These are phyloP conservation scores for Amanita fuliginea DNA, from an alignment of 768 basidiomycete species.

Conservation along the genomic window DNA sequence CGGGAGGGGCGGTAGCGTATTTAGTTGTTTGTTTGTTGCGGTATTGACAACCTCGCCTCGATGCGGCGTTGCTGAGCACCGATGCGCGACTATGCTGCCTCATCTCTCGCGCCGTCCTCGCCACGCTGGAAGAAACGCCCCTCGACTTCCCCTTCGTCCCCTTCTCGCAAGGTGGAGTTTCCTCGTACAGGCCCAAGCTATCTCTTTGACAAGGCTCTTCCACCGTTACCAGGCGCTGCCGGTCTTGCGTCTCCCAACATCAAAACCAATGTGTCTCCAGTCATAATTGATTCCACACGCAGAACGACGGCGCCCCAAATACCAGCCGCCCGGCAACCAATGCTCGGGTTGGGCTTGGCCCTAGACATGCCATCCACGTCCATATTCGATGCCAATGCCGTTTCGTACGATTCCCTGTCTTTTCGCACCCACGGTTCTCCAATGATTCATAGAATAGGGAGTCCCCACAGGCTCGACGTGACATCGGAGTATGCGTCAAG, in stretches of 20 bases:
- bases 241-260: constrained; percentile 1
- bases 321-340: constrained; percentile 41
- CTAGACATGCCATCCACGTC: constrained; percentile 38
- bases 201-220: constrained; percentile 12
- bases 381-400: constrained; percentile 36
- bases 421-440: constrained; percentile 9
- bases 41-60: too few species aligned
- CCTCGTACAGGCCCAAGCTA: background rate
- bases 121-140: constrained; percentile 12
- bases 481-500: constrained; percentile 12
- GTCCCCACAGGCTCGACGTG: constrained; percentile 29
- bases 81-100: constrained; percentile 2
- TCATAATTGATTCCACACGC: background rate
- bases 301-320: constrained; percentile 15
- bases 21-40: background rate
- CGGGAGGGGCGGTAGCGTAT: constrained; percentile 9
- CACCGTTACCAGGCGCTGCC: constrained; percentile 12
- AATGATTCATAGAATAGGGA: constrained; percentile 39
- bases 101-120: constrained; percentile 3
- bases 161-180: background rate
- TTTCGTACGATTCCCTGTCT: constrained; percentile 28
- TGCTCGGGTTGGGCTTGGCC: constrained; percentile 47
- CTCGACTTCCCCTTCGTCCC: background rate
- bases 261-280: background rate
- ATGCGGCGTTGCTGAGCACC: background rate